Percentiles rank a stretch among this genome's conserved stretches.
Conservation (phyloP, 2,329 filamentous ascomycete genomes). For the Blumeria hordei region DNA sequence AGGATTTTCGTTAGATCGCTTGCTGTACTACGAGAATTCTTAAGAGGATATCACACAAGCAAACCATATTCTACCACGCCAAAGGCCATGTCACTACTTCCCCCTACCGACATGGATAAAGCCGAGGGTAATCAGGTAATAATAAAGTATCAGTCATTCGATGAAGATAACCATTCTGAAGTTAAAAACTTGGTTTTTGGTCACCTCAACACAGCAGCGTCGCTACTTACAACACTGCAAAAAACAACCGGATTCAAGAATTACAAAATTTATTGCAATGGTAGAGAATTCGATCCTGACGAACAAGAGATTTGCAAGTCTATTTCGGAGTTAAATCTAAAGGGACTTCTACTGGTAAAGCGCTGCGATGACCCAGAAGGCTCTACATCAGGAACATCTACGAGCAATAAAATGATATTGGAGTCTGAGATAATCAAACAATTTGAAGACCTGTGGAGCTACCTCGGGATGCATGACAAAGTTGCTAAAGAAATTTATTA, state of each 20-base stretch:
- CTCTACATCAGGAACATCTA: conserved; percentile 19
- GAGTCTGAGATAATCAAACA: conserved; percentile 62
- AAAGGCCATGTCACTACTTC: conserved; percentile 27
- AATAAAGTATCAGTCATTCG: conserved; percentile 52
- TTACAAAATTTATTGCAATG: conserved; percentile 48
- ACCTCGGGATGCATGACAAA: conserved; percentile 48
- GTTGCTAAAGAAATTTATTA: conserved; percentile 41
- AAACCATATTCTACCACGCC: conserved; percentile 35
- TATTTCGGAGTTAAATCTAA: conserved; percentile 42
- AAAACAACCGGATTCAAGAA: conserved; percentile 52
- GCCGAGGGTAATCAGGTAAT: conserved; percentile 38
- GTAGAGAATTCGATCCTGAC: conserved; percentile 36
- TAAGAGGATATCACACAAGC: conserved; percentile 33
- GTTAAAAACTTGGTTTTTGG: conserved; percentile 42
- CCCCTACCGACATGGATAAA: conserved; percentile 20
- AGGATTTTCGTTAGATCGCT: conserved; percentile 44
- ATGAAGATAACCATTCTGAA: conserved; percentile 31
- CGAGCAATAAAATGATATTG: conserved; percentile 31
- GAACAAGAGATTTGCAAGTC: conserved; percentile 34
- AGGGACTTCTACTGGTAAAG: conserved; percentile 42
- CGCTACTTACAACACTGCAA: conserved; percentile 41
- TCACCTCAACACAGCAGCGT: conserved; percentile 42
- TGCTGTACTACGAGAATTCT: conserved; percentile 40
- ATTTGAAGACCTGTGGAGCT: conserved; percentile 63
- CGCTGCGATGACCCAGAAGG: conserved; percentile 25